A percentile compares a stretch with the other conserved stretches of the same genome.
phyloP scores from a whole-genome alignment of 768 basidiomycete species.

The Auriscalpium vulgare region DNA sequence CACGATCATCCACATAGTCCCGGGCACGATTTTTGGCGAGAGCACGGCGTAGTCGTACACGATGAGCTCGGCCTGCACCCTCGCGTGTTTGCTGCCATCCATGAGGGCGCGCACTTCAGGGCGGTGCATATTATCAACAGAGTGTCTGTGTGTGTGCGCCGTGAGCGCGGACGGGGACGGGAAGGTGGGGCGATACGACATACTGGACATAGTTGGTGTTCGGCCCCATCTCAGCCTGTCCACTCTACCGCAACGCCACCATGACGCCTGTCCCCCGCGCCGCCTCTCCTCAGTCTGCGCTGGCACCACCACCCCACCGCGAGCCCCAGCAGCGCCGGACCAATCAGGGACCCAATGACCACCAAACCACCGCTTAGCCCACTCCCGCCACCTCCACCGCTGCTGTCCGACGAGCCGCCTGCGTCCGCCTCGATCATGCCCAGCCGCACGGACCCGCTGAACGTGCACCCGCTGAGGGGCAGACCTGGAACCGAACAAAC shows the following conservation, averaged over 20 bases:
- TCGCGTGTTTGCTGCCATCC: too few relatives aligned
- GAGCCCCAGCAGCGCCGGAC: conserved; percentile 51
- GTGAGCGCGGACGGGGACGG: too few relatives aligned
- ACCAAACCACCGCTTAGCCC: conserved; percentile 71
- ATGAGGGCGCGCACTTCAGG: too few relatives aligned
- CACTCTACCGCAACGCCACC: conserved; percentile 56
- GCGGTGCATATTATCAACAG: too few relatives aligned
- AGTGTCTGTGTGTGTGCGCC: too few relatives aligned
- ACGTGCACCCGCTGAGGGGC: conserved; percentile 62
- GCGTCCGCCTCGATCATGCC: conserved; percentile 56
- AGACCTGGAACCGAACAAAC: conserved; percentile 75
- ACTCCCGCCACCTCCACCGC: conserved; percentile 22
- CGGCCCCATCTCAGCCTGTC: conserved; percentile 27
- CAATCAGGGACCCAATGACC: conserved; percentile 64
- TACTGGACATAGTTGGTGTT: too few relatives aligned
- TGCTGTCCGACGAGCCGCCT: conserved; percentile 22
- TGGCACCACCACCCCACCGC: conserved; percentile 55
- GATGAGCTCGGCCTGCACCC: too few relatives aligned
- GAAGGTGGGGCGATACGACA: too few relatives aligned
- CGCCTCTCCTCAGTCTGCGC: conserved; percentile 46
- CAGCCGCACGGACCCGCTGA: conserved; percentile 86
- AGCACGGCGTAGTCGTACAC: too few relatives aligned
- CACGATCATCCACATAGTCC: too few relatives aligned
- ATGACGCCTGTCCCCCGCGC: conserved; percentile 19
- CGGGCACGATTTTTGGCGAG: too few relatives aligned